Evolutionary conservation across 2,329 filamentous ascomycete species (phyloP), one percentile per base, ranked within the genome.

Genomic region (Hymenoscyphus repandus): DNA sequence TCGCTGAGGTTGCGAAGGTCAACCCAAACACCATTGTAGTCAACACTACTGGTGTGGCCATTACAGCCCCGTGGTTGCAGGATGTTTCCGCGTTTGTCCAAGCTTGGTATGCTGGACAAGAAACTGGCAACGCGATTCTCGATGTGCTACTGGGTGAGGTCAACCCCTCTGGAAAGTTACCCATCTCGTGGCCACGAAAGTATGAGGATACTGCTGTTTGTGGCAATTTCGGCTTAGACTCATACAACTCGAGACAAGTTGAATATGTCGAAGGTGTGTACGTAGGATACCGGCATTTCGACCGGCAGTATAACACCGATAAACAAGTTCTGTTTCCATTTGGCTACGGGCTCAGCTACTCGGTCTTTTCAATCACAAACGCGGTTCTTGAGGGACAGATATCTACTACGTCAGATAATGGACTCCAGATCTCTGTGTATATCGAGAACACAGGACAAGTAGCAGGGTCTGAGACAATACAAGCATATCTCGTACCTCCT

Each of bases 211-310:
- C 27, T 11, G 42, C 46, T 34, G 42, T 41, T 7, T 48, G 50
- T 50, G 34, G 42, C 1, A 52, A 52, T 18, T 56, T 51, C 6
- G 76, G 77, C 0, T 82, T 78, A 65, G 69, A 82, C 60, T 83
- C 82, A 66, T 83, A 70, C 9, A 79, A 84, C 63, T 76, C 78
- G 43, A 71, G 79, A 78, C 30, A 45, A 53, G 78, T 80, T 2
- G 68, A 82, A 1, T 85, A 85, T 57, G 80, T 78, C 27, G 81
- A 85, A 63, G 82, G 80, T 47, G 72, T 85, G 47, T 84, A 80
- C 62, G 73, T 84, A 39, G 81, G 81, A 1, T 85, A 85, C 64
- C 70, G 79, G 15, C 81, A 77, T 66, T 84, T 82, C 59, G 80
- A 85, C 60, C 27, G 36, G 17, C 11, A 38, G 17, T 53, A 36